Evolutionary conservation across 345 rosid species (phyloP).

Genomic region (Euphorbia lathyris): DNA sequence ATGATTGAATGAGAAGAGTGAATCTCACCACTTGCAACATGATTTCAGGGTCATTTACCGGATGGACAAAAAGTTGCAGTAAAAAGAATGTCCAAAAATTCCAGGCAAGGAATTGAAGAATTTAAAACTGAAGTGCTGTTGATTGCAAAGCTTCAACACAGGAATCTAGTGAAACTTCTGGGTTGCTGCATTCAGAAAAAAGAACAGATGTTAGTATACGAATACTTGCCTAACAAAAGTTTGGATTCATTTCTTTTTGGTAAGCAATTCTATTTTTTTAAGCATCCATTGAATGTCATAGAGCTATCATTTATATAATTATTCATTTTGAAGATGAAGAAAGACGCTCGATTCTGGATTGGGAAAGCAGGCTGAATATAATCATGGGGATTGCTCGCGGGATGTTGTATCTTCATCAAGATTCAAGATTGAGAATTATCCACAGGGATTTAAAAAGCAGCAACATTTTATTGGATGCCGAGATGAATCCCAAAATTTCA

Average conservation of each 20-base stretch:
- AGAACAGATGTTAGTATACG: conserved; percentile 20
- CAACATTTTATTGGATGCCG: conserved; percentile 49
- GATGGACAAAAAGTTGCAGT: conserved; percentile 21
- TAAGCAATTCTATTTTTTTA: not conserved
- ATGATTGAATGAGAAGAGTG: not conserved
- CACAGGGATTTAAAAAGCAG: conserved; percentile 70
- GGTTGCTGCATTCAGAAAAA: conserved; percentile 19
- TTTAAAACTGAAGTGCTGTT: conserved; percentile 18
- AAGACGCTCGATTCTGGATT: conserved; percentile 17
- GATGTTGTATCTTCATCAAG: conserved; percentile 64
- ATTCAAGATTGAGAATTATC: conserved; percentile 63
- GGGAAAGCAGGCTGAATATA: conserved; percentile 52
- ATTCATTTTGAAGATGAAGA: not conserved
- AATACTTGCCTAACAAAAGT: conserved; percentile 20
- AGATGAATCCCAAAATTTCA: conserved; percentile 55
- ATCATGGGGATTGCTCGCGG: conserved; percentile 62
- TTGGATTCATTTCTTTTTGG: conserved; percentile 20
- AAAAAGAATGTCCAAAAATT: conserved; percentile 12
- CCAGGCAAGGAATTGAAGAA: conserved; percentile 22
- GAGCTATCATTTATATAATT: not conserved
- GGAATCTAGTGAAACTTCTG: conserved; percentile 22
- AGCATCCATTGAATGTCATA: not conserved
- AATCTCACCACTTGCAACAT: not conserved
- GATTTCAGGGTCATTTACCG: conserved; percentile 14
- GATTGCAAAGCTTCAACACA: conserved; percentile 25